A percentile compares a stretch with the other conserved stretches of the same genome.
Conservation (phyloP, 169 alveolate species). For the Plasmodium adleri region DNA sequence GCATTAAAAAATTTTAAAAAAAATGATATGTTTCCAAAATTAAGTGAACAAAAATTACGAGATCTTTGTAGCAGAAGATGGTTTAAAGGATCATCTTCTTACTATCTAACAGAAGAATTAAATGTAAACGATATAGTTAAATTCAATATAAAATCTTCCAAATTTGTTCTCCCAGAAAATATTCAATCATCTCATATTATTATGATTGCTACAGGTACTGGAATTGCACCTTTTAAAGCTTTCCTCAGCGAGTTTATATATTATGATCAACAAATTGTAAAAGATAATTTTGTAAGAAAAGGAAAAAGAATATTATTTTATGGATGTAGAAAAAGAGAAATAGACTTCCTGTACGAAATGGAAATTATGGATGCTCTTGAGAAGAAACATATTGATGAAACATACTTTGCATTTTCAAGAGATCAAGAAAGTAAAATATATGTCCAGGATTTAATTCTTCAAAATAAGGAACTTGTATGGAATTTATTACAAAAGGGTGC, state of each 20-base stretch:
- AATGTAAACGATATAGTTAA: conserved; percentile 23
- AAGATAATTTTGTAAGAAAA: conserved; percentile 19
- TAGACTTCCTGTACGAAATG: conserved; percentile 65
- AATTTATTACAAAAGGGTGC: conserved; percentile 70
- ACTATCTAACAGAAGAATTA: conserved; percentile 71
- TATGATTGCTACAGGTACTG: conserved; percentile 87
- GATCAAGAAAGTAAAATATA: conserved; percentile 63
- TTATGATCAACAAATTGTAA: conserved; percentile 33
- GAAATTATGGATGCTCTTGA: conserved; percentile 51
- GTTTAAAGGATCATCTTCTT: conserved; percentile 71
- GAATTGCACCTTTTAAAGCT: conserved; percentile 84
- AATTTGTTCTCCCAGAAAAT: conserved; percentile 51
- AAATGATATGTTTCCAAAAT: conserved; percentile 62
- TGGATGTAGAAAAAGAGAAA: conserved; percentile 64
- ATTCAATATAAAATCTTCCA: conserved; percentile 54
- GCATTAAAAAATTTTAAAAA: conserved; percentile 63
- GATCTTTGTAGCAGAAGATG: conserved; percentile 56
- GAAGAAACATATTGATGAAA: conserved; percentile 49
- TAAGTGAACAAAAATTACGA: conserved; percentile 58
- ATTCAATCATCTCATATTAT: conserved; percentile 62
- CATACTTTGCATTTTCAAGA: conserved; percentile 59
- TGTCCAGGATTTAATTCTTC: conserved; percentile 72
- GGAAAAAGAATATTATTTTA: conserved; percentile 59
- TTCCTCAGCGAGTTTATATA: conserved; percentile 68
- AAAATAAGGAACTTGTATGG: conserved; percentile 66